Conservation (phyloP, 345 rosid genomes). For the Salix viminalis region DNA sequence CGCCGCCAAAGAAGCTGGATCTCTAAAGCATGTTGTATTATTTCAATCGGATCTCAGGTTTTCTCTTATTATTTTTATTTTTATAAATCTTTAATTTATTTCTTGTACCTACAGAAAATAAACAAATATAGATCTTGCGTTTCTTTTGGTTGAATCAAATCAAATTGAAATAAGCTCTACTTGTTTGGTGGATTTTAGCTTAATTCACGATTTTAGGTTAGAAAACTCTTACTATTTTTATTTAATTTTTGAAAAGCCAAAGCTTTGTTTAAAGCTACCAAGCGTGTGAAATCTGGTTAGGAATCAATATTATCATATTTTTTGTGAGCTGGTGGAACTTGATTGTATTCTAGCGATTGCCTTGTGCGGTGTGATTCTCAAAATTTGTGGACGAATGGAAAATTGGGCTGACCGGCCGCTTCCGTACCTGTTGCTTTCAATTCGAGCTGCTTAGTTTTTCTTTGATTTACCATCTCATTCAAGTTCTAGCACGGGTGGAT, state of each 20-base stretch:
- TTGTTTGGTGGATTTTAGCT: not conserved
- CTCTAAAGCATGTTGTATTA: not conserved
- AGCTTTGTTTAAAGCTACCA: not conserved
- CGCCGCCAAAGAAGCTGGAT: not conserved
- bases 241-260: not conserved
- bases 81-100: not conserved
- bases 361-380: too few relatives aligned
- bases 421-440: too few relatives aligned
- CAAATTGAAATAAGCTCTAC: not conserved
- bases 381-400: too few relatives aligned
- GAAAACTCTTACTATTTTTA: not conserved
- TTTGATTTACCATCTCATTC: too few relatives aligned
- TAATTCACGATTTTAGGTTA: not conserved
- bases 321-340: too few relatives aligned
- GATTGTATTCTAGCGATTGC: too few relatives aligned
- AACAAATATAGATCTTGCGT: not conserved
- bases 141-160: not conserved
- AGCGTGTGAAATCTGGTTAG: not conserved
- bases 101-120: not conserved
- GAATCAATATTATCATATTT: too few relatives aligned
- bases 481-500: not conserved
- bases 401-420: too few relatives aligned
- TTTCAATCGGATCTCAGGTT: constrained; percentile 41
- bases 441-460: too few relatives aligned
- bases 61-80: not conserved